Percentiles rank a stretch among this genome's conserved stretches.
phyloP scores from a whole-genome alignment of 1,139 yeast genomes.

The Suhomyces atakaporum region DNA sequence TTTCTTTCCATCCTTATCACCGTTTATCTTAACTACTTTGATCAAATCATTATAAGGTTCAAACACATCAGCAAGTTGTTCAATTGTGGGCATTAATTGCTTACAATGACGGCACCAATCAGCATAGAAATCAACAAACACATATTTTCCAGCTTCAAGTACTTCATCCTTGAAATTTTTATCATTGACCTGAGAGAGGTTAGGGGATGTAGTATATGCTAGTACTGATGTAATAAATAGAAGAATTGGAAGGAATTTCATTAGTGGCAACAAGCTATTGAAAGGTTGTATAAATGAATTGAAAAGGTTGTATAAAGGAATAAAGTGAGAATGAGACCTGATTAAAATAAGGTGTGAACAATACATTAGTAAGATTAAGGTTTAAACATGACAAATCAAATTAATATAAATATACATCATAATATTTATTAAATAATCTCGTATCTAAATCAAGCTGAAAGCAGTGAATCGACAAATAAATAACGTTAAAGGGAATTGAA shows the following conservation, averaged over 20 bases:
- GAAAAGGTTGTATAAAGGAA: too few relatives aligned
- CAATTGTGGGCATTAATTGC: slow-evolving; percentile 63
- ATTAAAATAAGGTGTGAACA: neutral
- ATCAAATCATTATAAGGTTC: slow-evolving; percentile 43
- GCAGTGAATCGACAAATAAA: too few relatives aligned
- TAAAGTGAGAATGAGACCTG: too few relatives aligned
- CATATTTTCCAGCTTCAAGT: slow-evolving; percentile 56
- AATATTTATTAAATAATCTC: too few relatives aligned
- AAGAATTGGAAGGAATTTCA: slow-evolving; percentile 5
- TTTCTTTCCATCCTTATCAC: slow-evolving; percentile 60
- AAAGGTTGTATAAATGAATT: too few relatives aligned
- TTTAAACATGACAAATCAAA: too few relatives aligned
- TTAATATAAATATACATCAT: too few relatives aligned
- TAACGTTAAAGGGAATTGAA: neutral
- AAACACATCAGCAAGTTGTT: slow-evolving; percentile 55
- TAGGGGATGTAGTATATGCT: slow-evolving; percentile 17
- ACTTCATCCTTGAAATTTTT: slow-evolving; percentile 58
- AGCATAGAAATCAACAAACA: slow-evolving; percentile 75
- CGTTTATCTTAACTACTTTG: slow-evolving; percentile 64
- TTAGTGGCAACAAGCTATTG: neutral
- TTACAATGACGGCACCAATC: slow-evolving; percentile 84
- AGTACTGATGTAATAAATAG: slow-evolving; percentile 4
- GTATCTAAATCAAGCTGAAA: too few relatives aligned
- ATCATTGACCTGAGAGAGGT: slow-evolving; percentile 35
- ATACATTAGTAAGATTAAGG: too few relatives aligned